Evolutionary conservation across 129 eudicot species (phyloP).

Genomic region (Chrysanthemum lavandulifolium): DNA sequence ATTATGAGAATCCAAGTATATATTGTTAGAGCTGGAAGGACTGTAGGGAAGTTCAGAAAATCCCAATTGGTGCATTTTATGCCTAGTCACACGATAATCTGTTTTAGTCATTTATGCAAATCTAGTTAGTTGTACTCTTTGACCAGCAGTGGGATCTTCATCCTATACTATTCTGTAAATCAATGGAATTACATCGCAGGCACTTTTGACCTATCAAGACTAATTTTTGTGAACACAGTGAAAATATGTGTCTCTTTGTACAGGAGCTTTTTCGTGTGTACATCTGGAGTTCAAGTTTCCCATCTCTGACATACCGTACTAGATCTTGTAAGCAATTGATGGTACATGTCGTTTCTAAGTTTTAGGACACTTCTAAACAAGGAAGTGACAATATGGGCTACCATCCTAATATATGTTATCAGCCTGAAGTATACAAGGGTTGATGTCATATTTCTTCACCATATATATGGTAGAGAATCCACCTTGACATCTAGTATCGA

Average conservation of each 20-base stretch:
- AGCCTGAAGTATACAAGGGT: neutral
- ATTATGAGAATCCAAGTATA: slow-evolving; percentile 1
- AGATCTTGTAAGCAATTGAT: slow-evolving; percentile 11
- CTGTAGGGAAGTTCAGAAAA: slow-evolving; percentile 12
- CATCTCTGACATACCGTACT: neutral
- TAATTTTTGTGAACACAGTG: slow-evolving; percentile 18
- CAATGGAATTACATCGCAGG: slow-evolving; percentile 48
- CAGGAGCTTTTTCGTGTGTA: slow-evolving; percentile 27
- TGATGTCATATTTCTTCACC: slow-evolving; percentile 16
- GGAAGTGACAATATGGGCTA: slow-evolving; percentile 24
- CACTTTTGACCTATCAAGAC: slow-evolving; percentile 36
- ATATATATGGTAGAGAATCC: neutral
- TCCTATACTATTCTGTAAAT: slow-evolving; percentile 35
- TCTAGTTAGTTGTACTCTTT: slow-evolving; percentile 19
- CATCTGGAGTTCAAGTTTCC: slow-evolving; percentile 18
- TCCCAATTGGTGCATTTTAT: neutral
- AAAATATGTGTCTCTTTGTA: slow-evolving; percentile 17
- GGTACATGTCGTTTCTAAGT: slow-evolving; percentile 12
- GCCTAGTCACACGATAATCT: neutral
- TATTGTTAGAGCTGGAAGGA: slow-evolving; percentile 13
- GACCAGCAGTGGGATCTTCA: slow-evolving; percentile 29
- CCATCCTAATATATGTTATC: neutral
- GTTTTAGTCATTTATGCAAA: slow-evolving; percentile 3
- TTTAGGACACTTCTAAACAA: slow-evolving; percentile 13
- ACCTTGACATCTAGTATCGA: slow-evolving; percentile 4